These are phyloP conservation scores for Tetragonia tetragonoides DNA, from an alignment of 148 eudicot species.

Conservation along the genomic window DNA sequence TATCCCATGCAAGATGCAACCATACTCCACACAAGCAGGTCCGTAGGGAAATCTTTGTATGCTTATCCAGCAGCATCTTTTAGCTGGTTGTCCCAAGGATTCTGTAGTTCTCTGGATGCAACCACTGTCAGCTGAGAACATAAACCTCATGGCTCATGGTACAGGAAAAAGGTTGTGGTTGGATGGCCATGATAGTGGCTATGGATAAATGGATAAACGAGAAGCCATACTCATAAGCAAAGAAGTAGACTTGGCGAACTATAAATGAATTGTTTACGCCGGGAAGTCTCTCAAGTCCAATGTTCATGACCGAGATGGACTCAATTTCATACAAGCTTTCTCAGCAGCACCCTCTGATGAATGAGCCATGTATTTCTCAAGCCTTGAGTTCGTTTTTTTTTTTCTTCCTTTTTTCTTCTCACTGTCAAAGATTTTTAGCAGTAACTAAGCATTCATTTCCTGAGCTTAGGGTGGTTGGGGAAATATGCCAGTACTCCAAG, in stretches of 20 bases:
- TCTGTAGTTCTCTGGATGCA: too few relatives aligned
- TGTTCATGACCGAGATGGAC: neutral
- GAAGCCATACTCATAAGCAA: neutral
- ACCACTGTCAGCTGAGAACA: too few relatives aligned
- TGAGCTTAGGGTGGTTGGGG: neutral
- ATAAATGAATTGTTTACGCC: neutral
- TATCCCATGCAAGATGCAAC: too few relatives aligned
- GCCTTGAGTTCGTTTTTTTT: neutral
- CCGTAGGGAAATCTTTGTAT: too few relatives aligned
- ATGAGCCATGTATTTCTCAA: neutral
- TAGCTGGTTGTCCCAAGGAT: too few relatives aligned
- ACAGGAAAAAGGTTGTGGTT: neutral
- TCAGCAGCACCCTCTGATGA: neutral
- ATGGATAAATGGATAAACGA: neutral
- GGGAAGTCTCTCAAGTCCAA: neutral
- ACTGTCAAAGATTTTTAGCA: neutral
- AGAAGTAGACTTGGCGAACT: neutral
- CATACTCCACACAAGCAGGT: too few relatives aligned
- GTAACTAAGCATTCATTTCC: neutral
- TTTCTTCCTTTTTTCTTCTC: neutral
- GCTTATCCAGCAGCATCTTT: too few relatives aligned
- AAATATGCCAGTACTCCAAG: neutral
- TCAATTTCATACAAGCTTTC: neutral
- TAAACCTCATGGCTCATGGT: too few relatives aligned
- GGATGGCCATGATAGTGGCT: neutral